These are phyloP conservation scores for Ustilago vetiveriae DNA, from an alignment of 1,284 basidiomycete genomes.

Conservation along the genomic window DNA sequence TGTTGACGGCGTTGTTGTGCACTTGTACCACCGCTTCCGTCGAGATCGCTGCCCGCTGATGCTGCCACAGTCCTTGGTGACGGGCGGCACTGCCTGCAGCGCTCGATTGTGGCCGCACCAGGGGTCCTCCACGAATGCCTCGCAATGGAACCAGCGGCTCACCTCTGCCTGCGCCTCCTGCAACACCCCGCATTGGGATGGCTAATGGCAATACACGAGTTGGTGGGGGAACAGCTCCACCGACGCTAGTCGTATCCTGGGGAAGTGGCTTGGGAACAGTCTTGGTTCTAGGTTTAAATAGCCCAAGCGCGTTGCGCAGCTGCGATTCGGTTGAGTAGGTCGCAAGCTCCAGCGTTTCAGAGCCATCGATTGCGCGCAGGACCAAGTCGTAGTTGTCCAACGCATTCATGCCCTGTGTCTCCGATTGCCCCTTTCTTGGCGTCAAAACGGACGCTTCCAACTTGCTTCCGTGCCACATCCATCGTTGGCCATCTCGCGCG, in stretches of 20 bases:
- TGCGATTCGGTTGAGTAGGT: slow-evolving; percentile 40
- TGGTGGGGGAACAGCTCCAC: slow-evolving; percentile 8
- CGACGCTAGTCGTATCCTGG: slow-evolving; percentile 9
- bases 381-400: slow-evolving; percentile 30
- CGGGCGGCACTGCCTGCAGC: slow-evolving; percentile 6
- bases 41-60: slow-evolving; percentile 33
- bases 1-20: slow-evolving; percentile 43
- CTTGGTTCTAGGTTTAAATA: slow-evolving; percentile 35
- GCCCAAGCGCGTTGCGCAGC: slow-evolving; percentile 35
- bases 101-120: slow-evolving; percentile 17
- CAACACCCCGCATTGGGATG: slow-evolving; percentile 10
- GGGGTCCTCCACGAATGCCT: slow-evolving; percentile 46
- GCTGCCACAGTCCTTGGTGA: slow-evolving; percentile 37
- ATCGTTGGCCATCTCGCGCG: slow-evolving; percentile 20
- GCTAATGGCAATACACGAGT: slow-evolving; percentile 34
- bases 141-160: slow-evolving; percentile 19
- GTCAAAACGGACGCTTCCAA: slow-evolving; percentile 29
- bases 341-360: slow-evolving; percentile 27
- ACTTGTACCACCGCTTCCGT: slow-evolving; percentile 38
- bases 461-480: slow-evolving; percentile 31
- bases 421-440: neutral
- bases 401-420: neutral
- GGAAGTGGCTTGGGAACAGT: slow-evolving; percentile 17
- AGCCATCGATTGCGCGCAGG: slow-evolving; percentile 3
- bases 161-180: neutral